Base-by-base conservation (phyloP, 2,329 filamentous ascomycete genomes). In the Beauveria rudraprayagi region DNA sequence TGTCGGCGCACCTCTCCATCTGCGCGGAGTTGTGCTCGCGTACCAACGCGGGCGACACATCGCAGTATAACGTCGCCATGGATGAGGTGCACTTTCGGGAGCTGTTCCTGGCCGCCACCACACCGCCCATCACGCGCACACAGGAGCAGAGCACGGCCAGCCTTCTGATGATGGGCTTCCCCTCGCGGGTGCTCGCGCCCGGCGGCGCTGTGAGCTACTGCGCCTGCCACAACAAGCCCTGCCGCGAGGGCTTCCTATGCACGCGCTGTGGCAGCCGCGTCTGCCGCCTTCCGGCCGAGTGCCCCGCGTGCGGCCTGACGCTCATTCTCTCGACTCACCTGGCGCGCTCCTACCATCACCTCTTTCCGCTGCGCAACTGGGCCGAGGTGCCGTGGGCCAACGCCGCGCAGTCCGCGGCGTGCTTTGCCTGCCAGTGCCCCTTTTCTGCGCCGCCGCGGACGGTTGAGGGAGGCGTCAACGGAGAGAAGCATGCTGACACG, bases 141-240 rank as follows among this genome's bases (percentile, higher is more conserved):
- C 74, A 76, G 46, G 81, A 83, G 65, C 80, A 83, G 67, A 80
- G 78, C 63, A 80, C 80, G 9, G 81, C 84, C 1, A 86, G 83
- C 60, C 78, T 99, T 46, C 83, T 99, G 28, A 95, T 96, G 90
- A 99, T 99, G 93, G 94, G 94, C 5, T 99, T 99, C 70, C 94
- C 94, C 0, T 95, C 91, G 6, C 84, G 92, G 43, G 89, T 89
- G 2, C 84, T 94, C 16, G 90, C 91, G 58, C 80, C 85, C 2
- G 79, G 78, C 41, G 79, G 79, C 26, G 82, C 86, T 5, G 77
- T 82, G 58, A 92, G 88, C 62, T 85, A 94, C 64, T 99, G 94
- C 72, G 92, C 92, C 5, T 99, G 94, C 71, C 93, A 97, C 75
- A 91, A 90, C 66, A 86, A 86, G 64, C 86, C 93, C 17, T 88